These are phyloP conservation scores for Hura crepitans DNA, from an alignment of 441 rosid species.

Conservation along the genomic window DNA sequence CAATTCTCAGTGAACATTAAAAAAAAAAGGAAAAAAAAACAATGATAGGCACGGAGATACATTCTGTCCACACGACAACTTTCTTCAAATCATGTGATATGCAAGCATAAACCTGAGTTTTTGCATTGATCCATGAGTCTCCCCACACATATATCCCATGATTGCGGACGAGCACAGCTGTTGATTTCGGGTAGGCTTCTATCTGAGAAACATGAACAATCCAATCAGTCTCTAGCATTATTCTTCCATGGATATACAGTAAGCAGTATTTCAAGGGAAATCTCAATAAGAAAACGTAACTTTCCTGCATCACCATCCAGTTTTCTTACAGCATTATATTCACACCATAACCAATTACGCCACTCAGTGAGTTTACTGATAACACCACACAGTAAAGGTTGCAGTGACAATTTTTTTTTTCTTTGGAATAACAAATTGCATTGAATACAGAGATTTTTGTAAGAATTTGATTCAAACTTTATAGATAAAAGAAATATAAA, in stretches of 20 bases:
- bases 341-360: neutral
- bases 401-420: neutral
- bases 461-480: neutral
- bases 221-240: conserved; percentile 3
- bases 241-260: conserved; percentile 7
- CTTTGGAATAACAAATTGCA: neutral
- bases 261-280: neutral
- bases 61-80: neutral
- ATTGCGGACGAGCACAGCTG: conserved; percentile 95
- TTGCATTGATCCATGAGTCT: conserved; percentile 97
- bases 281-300: neutral
- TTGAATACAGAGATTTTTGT: neutral
- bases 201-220: conserved; percentile 41
- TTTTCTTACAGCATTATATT: conserved; percentile 7
- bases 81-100: neutral
- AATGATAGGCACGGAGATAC: neutral
- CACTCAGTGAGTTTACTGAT: neutral
- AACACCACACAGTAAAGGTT: neutral
- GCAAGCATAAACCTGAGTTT: conserved; percentile 73
- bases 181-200: conserved; percentile 86
- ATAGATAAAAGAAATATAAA: neutral
- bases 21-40: neutral
- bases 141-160: conserved; percentile 96
- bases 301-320: conserved; percentile 8
- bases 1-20: neutral